Conservation (phyloP, 2,329 filamentous ascomycete genomes). For the Epichloe coenophiala region DNA sequence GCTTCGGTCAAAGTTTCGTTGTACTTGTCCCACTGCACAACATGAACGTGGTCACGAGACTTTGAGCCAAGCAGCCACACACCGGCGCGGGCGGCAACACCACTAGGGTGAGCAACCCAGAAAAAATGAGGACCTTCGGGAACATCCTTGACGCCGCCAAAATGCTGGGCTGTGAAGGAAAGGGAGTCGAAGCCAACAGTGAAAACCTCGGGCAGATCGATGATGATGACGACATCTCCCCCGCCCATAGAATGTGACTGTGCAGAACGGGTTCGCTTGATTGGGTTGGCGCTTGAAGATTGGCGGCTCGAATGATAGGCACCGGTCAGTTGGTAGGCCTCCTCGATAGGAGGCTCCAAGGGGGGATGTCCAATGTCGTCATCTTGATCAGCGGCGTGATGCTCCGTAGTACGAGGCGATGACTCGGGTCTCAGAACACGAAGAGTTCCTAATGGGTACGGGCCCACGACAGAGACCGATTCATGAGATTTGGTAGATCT, state of each 20-base stretch:
- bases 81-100: constrained; percentile 37
- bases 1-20: constrained; percentile 41
- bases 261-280: constrained; percentile 5
- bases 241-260: constrained; percentile 19
- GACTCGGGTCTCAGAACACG: constrained; percentile 21
- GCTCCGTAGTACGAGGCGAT: constrained; percentile 2
- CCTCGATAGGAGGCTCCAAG: constrained; percentile 12
- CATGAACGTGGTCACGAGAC: constrained; percentile 21
- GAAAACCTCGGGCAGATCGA: constrained; percentile 36
- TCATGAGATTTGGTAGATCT: constrained; percentile 22
- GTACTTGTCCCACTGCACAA: constrained; percentile 42
- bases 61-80: constrained; percentile 39
- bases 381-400: constrained; percentile 6
- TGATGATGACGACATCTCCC: constrained; percentile 39
- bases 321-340: not conserved
- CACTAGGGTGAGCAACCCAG: constrained; percentile 38
- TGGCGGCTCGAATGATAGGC: not conserved
- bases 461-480: constrained; percentile 26
- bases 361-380: constrained; percentile 18
- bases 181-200: constrained; percentile 40
- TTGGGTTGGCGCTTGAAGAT: not conserved
- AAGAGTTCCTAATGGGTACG: constrained; percentile 28
- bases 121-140: constrained; percentile 44
- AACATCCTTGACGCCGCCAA: constrained; percentile 41
- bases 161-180: constrained; percentile 32